A percentile compares a stretch with the other conserved stretches of the same genome.
Evolutionary conservation across 179 eudicot genomes (phyloP).

Genomic region (Monotropa hypopitys): DNA sequence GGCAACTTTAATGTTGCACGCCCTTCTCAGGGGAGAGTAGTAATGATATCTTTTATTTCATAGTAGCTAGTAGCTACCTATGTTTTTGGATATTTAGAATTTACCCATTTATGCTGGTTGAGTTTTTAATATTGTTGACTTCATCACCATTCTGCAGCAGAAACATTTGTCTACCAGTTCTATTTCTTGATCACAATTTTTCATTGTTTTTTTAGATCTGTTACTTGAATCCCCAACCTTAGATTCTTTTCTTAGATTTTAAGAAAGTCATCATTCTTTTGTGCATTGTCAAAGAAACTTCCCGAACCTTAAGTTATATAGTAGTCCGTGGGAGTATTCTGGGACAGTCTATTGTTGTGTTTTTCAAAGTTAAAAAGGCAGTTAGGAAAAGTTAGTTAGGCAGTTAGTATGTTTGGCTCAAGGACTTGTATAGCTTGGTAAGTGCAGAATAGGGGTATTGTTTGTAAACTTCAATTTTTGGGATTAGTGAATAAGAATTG

Average conservation of each 20-base stretch:
- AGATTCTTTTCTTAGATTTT: not conserved
- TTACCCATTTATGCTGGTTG: not conserved
- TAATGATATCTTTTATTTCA: not conserved
- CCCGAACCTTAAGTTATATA: not conserved
- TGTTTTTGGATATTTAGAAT: not conserved
- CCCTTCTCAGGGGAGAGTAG: too few species aligned
- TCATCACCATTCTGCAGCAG: not conserved
- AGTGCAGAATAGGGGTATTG: too few species aligned
- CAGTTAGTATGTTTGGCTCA: too few species aligned
- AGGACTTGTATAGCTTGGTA: too few species aligned
- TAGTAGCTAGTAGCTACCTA: too few species aligned
- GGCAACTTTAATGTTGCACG: too few species aligned
- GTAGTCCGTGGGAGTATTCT: not conserved
- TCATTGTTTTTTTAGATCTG: not conserved
- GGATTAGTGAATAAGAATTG: too few species aligned
- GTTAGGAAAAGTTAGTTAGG: too few species aligned
- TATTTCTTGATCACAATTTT: not conserved
- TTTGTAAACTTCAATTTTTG: too few species aligned
- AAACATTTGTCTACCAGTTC: not conserved
- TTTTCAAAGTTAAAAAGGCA: too few species aligned
- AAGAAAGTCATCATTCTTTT: not conserved
- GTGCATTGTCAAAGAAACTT: not conserved
- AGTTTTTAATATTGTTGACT: not conserved
- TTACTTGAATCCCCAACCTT: not conserved
- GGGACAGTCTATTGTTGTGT: not conserved